Conservation (phyloP, 1,139 yeast species). For the Candida neerlandica region DNA sequence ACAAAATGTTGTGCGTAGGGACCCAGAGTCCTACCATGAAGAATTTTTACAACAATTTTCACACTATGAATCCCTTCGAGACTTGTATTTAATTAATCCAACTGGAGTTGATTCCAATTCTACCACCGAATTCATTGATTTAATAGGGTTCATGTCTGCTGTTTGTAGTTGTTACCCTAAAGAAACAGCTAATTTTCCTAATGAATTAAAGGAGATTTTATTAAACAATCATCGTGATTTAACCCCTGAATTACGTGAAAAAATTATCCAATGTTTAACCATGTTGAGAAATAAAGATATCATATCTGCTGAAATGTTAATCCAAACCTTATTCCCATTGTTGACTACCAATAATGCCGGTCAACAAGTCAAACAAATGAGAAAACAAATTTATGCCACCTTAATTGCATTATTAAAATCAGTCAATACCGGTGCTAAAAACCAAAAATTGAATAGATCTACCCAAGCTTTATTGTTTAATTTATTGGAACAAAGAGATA, state of each 20-base stretch:
- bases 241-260: constrained; percentile 85
- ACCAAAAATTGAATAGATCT: constrained; percentile 83
- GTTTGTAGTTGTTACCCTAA: constrained; percentile 89
- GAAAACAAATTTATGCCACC: constrained; percentile 81
- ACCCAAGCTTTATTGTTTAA: constrained; percentile 92
- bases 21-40: constrained; percentile 90
- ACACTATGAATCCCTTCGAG: constrained; percentile 88
- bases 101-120: constrained; percentile 64
- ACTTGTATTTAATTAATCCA: constrained; percentile 75
- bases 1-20: constrained; percentile 90
- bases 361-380: constrained; percentile 81
- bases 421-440: constrained; percentile 81
- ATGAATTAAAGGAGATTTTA: constrained; percentile 70
- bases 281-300: constrained; percentile 88
- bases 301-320: constrained; percentile 76
- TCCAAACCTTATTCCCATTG: constrained; percentile 87
- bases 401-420: constrained; percentile 76
- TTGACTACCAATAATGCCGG: constrained; percentile 57
- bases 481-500: constrained; percentile 73
- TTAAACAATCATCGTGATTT: constrained; percentile 77
- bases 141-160: constrained; percentile 89
- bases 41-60: constrained; percentile 91
- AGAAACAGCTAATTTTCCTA: constrained; percentile 83
- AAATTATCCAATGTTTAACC: constrained; percentile 83
- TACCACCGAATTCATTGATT: constrained; percentile 72